Base-by-base conservation (phyloP, 768 basidiomycete genomes). In the Russula brevipes region DNA sequence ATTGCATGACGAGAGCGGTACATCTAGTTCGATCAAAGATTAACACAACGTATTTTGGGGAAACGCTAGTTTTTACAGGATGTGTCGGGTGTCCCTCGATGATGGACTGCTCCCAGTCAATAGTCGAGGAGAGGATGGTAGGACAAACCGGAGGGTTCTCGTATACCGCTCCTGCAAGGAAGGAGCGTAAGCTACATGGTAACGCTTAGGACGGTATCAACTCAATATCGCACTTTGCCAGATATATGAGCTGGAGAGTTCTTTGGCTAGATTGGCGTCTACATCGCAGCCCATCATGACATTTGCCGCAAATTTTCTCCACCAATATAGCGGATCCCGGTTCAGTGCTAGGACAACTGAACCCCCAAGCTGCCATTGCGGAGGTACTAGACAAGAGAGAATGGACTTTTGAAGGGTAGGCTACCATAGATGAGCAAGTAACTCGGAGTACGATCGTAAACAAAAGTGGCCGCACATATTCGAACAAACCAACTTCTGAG, bases 41-140 rank as follows among this genome's bases (percentile, higher is more conserved):
- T 38, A 50, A 45, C 10, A 56, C 19, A 41, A 30, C 1, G 30
- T 1, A 41, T 33, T 46, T 55, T 24, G 41, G 39, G 50, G 42
- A 11, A 19, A 47, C 14, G 33, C 7, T 75, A 54, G 24, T 24
- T 1, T 24, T 24, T 67, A 82, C 82, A 14, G 83, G 83, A 65
- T 85, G 83, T 1, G 82, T 84, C 30, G 83, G 83, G 70, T 85
- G 83, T 2, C 83, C 83, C 17, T 80, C 78, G 10, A 84, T 78
- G 17, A 85, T 75, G 66, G 81, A 82, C 68, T 85, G 83, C 67
- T 85, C 83, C 80, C 82, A 85, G 66, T 79, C 74, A 57, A 82
- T 81, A 3, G 79, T 71, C 9, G 76, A 55, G 19, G 79, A 81
- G 19, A 66, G 61, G 45, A 81, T 67, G 42, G 72, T 70, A 30